Conservation (phyloP, 805 yeast species). For the Phaffomyces thermotolerans region DNA sequence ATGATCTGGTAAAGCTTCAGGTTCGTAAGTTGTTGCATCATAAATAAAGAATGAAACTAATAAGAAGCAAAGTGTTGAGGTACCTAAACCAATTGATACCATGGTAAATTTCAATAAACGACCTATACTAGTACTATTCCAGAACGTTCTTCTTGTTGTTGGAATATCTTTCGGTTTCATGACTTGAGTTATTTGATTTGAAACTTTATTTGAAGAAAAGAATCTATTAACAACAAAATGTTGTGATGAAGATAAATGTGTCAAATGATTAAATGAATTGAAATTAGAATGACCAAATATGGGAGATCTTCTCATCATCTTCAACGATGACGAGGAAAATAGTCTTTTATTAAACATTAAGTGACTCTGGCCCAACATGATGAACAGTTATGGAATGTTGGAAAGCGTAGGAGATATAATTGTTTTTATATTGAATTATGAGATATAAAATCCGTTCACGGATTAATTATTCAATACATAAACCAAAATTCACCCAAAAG, state of each 20-base stretch:
- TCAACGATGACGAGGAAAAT: no score
- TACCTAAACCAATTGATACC: constrained; percentile 35
- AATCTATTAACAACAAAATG: neutral
- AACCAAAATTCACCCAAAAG: no score
- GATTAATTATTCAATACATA: neutral
- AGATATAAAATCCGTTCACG: no score
- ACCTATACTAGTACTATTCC: constrained; percentile 25
- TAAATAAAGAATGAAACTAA: constrained; percentile 50
- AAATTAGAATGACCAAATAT: no score
- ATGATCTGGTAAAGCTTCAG: constrained; percentile 33
- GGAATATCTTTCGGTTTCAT: constrained; percentile 20
- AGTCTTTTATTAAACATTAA: no score
- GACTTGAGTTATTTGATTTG: neutral
- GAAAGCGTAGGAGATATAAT: no score
- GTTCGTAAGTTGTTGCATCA: constrained; percentile 57
- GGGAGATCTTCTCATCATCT: no score
- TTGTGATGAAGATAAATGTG: no score
- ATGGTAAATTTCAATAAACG: constrained; percentile 28
- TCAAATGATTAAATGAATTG: no score
- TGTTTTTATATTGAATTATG: no score
- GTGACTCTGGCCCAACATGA: no score
- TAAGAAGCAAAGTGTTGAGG: constrained; percentile 34
- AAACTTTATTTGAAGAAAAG: constrained; percentile 2
- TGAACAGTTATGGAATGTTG: no score
- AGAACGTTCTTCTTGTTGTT: constrained; percentile 13